These are phyloP conservation scores for Aspergillus tubingensis DNA, from an alignment of 2,329 filamentous ascomycete genomes.

Conservation along the genomic window DNA sequence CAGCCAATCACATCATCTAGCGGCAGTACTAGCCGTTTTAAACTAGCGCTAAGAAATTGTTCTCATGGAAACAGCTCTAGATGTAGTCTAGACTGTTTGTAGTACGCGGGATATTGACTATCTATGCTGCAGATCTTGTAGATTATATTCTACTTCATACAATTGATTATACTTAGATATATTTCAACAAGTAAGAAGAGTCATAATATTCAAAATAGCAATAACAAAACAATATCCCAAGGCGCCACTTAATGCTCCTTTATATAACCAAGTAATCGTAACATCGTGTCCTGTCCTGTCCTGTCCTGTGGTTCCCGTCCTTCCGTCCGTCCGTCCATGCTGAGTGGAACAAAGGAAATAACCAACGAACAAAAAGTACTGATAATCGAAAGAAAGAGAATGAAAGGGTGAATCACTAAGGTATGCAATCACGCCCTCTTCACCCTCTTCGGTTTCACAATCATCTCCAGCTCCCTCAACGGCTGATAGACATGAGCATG, in stretches of 20 bases:
- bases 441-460: constrained; percentile 1
- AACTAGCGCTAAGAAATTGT: neutral
- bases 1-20: neutral
- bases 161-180: neutral
- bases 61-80: constrained; percentile 3
- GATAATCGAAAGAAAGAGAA: neutral
- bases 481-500: constrained; percentile 62
- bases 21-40: neutral
- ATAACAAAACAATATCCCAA: constrained; percentile 20
- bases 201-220: neutral
- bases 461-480: constrained; percentile 25
- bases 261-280: neutral
- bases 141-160: too few relatives aligned
- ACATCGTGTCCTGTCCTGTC: neutral
- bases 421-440: neutral
- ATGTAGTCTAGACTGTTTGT: neutral
- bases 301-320: neutral
- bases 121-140: neutral
- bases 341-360: neutral
- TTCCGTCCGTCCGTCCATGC: neutral
- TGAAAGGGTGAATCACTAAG: neutral
- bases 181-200: neutral
- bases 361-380: neutral
- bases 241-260: constrained; percentile 43
- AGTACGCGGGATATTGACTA: too few relatives aligned